A percentile compares a stretch with the other conserved stretches of the same genome.
Conservation (phyloP, 2,329 filamentous ascomycete genomes). For the Grosmannia clavigera region DNA sequence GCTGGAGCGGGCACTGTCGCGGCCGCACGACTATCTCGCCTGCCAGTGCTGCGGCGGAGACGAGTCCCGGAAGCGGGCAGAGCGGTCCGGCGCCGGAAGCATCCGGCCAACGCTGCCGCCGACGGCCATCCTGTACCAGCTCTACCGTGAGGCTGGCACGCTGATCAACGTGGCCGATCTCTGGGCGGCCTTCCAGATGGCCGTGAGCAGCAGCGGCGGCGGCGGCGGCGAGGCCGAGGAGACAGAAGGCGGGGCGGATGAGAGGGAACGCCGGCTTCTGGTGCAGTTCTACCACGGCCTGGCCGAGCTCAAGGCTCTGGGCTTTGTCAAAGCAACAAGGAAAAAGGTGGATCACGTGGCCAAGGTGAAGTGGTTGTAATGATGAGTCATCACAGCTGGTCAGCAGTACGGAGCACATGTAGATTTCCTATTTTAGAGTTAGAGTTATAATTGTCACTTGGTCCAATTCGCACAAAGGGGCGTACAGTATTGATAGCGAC, state of each 20-base stretch:
- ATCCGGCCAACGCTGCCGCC: conserved; percentile 52
- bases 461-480: too few species aligned
- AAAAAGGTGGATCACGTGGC: conserved; percentile 89
- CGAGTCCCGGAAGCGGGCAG: neutral
- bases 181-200: conserved; percentile 62
- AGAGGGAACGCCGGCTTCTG: conserved; percentile 44
- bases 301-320: conserved; percentile 74
- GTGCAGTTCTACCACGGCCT: conserved; percentile 75
- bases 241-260: conserved; percentile 29
- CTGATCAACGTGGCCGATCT: conserved; percentile 71
- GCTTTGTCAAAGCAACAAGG: conserved; percentile 77
- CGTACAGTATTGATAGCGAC: too few species aligned
- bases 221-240: conserved; percentile 28
- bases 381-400: neutral
- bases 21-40: conserved; percentile 65
- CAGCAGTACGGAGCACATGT: too few species aligned
- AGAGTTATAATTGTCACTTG: too few species aligned
- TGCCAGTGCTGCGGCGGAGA: conserved; percentile 54
- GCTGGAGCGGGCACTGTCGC: conserved; percentile 57
- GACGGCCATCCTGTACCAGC: conserved; percentile 62
- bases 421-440: too few species aligned
- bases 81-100: conserved; percentile 27
- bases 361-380: conserved; percentile 69
- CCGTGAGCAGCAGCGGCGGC: conserved; percentile 33
- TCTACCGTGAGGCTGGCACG: conserved; percentile 65